Base-by-base conservation (phyloP, 2,329 filamentous ascomycete species). In the Colletotrichum lindemuthianum region DNA sequence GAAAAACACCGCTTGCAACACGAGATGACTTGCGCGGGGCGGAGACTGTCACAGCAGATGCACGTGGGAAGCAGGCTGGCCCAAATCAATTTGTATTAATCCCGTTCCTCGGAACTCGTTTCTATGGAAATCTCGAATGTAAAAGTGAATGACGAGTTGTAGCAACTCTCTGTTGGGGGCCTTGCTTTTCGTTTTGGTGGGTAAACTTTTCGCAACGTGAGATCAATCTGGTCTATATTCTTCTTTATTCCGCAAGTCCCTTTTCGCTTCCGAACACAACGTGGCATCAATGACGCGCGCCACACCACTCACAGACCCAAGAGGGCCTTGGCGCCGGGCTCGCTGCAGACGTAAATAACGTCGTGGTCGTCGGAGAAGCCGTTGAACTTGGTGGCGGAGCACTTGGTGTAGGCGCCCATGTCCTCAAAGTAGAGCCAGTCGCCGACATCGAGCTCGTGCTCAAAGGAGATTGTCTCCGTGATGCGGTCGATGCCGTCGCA, bases 401-500 rank as follows among this genome's bases (percentile, higher is more conserved):
- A 98, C 85, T 94, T 97, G 71, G 96, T 98, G 79, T 99, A 99
- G 32, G 96, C 95, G 59, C 96, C 96, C 96, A 99, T 99, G 67
- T 97, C 89, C 81, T 97, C 93, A 79, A 99, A 99, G 82, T 97
- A 99, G 59, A 99, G 85, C 96, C 96, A 99, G 78, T 99, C 96
- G 56, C 96, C 96, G 8, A 97, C 92, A 74, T 97, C 90, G 47
- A 99, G 82, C 51, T 91, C 86, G 57, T 91, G 88, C 39, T 88
- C 81, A 72, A 97, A 92, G 67, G 85, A 87, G 77, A 92, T 92
- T 74, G 90, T 92, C 76, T 92, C 88, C 53, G 91, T 88, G 79
- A 99, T 97, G 77, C 93, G 92, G 79, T 99, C 96, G 73, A 99
- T 98, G 66, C 96, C 95, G 75, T 99, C 96, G 75, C 96, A 99